phyloP scores from a whole-genome alignment of 139 green algal genomes.

The Chlamydomonas urium region DNA sequence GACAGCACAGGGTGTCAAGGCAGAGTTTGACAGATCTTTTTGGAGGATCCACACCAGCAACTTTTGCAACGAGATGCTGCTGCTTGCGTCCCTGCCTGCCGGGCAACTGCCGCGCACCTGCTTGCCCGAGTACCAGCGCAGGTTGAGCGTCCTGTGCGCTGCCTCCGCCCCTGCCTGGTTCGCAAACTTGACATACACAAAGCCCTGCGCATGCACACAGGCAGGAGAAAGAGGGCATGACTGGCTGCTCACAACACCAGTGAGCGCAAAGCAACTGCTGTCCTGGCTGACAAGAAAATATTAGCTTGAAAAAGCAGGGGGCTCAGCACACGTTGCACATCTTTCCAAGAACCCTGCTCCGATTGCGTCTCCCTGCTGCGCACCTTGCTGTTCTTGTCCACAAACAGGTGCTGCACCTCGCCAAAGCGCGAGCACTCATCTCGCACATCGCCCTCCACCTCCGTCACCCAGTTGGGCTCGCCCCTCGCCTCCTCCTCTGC shows the following conservation, averaged over 20 bases:
- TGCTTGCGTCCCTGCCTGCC: too few species aligned
- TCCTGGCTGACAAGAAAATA: too few species aligned
- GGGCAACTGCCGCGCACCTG: conserved; percentile 4
- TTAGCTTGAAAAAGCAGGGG: too few species aligned
- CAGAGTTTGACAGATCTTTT: too few species aligned
- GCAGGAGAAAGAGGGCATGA: too few species aligned
- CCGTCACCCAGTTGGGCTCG: conserved; percentile 76
- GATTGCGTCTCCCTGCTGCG: not conserved
- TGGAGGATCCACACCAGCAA: too few species aligned
- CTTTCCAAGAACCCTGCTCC: too few species aligned
- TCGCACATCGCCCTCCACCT: conserved; percentile 82
- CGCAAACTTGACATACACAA: conserved; percentile 91
- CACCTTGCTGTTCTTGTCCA: conserved; percentile 79
- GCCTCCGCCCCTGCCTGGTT: conserved; percentile 48
- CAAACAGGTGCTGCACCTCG: conserved; percentile 68
- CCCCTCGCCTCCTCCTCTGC: conserved; percentile 61
- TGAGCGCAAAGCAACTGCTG: too few species aligned
- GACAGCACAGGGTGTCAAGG: too few species aligned
- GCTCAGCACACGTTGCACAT: too few species aligned
- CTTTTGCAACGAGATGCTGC: too few species aligned
- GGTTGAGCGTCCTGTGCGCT: conserved; percentile 77
- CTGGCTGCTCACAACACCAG: too few species aligned
- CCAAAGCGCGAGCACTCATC: conserved; percentile 92
- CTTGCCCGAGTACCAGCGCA: conserved; percentile 61
- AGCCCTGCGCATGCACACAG: conserved; percentile 60